A percentile compares a stretch with the other conserved stretches of the same genome.
Evolutionary conservation across 306 rosid species (phyloP).

Genomic region (Quercus engelmannii): DNA sequence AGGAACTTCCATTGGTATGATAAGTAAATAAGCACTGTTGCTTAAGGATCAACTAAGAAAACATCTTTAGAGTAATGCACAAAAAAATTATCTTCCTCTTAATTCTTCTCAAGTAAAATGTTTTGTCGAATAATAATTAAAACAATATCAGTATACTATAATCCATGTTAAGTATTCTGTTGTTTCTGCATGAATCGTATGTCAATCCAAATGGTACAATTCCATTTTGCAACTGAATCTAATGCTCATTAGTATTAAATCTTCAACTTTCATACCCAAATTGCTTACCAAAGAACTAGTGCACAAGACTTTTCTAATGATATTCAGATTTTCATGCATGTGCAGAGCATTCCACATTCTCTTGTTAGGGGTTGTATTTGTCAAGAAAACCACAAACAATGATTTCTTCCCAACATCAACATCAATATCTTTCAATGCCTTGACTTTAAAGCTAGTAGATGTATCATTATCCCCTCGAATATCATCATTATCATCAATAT

Average conservation of each 20-base stretch:
- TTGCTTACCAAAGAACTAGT: constrained; percentile 39
- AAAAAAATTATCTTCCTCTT: too few relatives aligned
- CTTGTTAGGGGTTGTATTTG: constrained; percentile 39
- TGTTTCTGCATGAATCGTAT: too few relatives aligned
- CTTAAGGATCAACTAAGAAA: background rate
- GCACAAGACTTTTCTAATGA: constrained; percentile 36
- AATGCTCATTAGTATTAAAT: too few relatives aligned
- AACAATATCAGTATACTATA: too few relatives aligned
- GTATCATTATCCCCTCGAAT: constrained; percentile 7
- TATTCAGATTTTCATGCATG: constrained; percentile 27
- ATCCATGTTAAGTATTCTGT: too few relatives aligned
- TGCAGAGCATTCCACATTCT: constrained; percentile 61
- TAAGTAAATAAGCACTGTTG: background rate
- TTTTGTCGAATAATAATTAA: too few relatives aligned
- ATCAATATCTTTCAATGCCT: constrained; percentile 36
- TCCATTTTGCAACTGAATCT: background rate
- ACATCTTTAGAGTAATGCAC: too few relatives aligned
- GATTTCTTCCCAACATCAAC: constrained; percentile 13
- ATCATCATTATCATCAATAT: background rate
- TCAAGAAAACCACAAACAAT: constrained; percentile 42
- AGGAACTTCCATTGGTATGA: too few relatives aligned
- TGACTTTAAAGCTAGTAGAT: constrained; percentile 40
- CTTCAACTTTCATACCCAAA: too few relatives aligned
- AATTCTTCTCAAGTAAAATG: too few relatives aligned
- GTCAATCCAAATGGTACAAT: background rate